phyloP scores from a whole-genome alignment of 2,329 filamentous ascomycete species.

The Stemphylium vesicarium region DNA sequence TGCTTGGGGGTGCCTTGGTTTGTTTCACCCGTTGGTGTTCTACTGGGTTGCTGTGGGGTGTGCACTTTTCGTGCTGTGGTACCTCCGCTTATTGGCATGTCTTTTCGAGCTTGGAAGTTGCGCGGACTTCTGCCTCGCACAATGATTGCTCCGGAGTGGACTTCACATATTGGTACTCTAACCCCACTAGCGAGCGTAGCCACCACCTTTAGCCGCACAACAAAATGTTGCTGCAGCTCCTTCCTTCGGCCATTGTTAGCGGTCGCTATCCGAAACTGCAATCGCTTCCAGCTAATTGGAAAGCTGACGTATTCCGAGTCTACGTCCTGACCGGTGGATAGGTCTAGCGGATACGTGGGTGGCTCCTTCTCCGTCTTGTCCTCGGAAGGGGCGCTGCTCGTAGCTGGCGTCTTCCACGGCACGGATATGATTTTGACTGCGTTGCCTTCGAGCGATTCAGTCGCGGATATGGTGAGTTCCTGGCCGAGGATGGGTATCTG shows the following conservation, averaged over 20 bases:
- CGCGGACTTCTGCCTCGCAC: constrained; percentile 90
- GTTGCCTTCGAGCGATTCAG: constrained; percentile 93
- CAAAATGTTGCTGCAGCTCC: constrained; percentile 95
- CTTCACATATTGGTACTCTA: constrained; percentile 81
- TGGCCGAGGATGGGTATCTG: constrained; percentile 81
- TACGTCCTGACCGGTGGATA: constrained; percentile 68
- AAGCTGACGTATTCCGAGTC: constrained; percentile 88
- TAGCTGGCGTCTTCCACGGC: constrained; percentile 94
- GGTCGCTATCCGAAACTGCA: constrained; percentile 94
- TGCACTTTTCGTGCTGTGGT: constrained; percentile 73
- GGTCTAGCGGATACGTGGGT: constrained; percentile 75
- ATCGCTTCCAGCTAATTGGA: constrained; percentile 89
- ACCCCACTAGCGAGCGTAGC: constrained; percentile 83
- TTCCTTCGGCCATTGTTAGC: constrained; percentile 95
- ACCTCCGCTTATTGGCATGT: constrained; percentile 83
- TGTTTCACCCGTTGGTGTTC: constrained; percentile 47
- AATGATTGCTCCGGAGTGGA: constrained; percentile 88
- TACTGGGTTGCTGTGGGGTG: constrained; percentile 42
- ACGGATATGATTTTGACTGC: constrained; percentile 93
- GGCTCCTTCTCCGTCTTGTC: constrained; percentile 84
- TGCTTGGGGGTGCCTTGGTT: constrained; percentile 38
- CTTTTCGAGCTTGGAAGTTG: constrained; percentile 93
- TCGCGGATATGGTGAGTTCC: constrained; percentile 88
- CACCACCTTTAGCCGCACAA: constrained; percentile 84
- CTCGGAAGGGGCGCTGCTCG: constrained; percentile 71